Base-by-base conservation (phyloP, 1,284 basidiomycete species). In the Fereydounia khargensis region DNA sequence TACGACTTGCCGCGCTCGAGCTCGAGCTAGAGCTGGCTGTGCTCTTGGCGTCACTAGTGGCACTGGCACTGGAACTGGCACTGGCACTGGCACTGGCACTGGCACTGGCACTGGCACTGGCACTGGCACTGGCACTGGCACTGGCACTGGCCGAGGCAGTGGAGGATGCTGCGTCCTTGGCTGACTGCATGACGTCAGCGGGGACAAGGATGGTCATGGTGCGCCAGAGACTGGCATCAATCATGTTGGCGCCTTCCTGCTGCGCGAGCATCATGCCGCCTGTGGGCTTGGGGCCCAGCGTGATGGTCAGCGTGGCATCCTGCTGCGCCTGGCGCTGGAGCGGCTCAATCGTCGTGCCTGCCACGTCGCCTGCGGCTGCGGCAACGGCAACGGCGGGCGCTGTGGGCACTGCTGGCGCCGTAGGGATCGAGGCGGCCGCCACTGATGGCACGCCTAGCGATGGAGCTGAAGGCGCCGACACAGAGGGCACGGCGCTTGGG, bases 161-260 rank as follows among this genome's bases (percentile, higher is more conserved):
- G n/a, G 39, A 18, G 8, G 39, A 13, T 2, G 13, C 24, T 7
- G 23, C 40, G 27, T 10, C 21, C 19, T 10, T n/a, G 33, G 17
- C 22, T 33, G 14, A 25, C 17, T 3, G 49, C 24, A 6, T 40
- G 11, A 11, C 55, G 8, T 40, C 50, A 7, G 55, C 55, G 3
- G 55, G 49, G 1, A 59, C 55, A 1, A 59, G 31, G 43, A 59
- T 59, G 6, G 50, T 53, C 55, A 59, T 59, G n/a, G 55, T 59
- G 35, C 46, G 45, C 55, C 55, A 59, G 4, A 51, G n/a, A n/a
- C n/a, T n/a, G n/a, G n/a, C n/a, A n/a, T n/a, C n/a, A n/a, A n/a
- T n/a, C n/a, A n/a, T n/a, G n/a, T n/a, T n/a, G n/a, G n/a, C n/a
- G n/a, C n/a, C n/a, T n/a, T n/a, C n/a, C n/a, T n/a, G n/a, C n/a